phyloP scores from a whole-genome alignment of 2,329 filamentous ascomycete genomes.

The Trichoderma atrobrunneum region DNA sequence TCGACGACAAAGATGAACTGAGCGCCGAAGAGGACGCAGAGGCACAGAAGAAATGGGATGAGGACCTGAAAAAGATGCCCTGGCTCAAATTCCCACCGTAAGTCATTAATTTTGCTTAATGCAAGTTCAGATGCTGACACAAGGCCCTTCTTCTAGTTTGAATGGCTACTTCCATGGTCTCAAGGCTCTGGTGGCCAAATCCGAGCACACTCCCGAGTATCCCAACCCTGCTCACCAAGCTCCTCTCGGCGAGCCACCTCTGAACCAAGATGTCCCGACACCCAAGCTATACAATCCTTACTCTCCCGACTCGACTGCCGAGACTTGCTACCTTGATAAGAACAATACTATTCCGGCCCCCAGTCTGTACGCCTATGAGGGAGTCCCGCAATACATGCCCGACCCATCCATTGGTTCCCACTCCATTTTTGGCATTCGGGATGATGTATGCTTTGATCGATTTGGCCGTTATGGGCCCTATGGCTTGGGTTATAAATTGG shows the following conservation, averaged over 20 bases:
- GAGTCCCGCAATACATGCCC: conserved; percentile 73
- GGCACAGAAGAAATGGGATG: conserved; percentile 28
- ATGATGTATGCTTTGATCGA: conserved; percentile 84
- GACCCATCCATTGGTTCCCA: conserved; percentile 77
- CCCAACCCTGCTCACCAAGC: conserved; percentile 46
- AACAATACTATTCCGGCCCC: conserved; percentile 56
- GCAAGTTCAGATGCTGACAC: neutral
- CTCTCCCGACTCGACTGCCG: conserved; percentile 48
- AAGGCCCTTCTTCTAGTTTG: conserved; percentile 54
- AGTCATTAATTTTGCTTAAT: conserved; percentile 18
- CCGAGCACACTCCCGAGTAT: conserved; percentile 70
- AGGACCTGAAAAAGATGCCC: conserved; percentile 36
- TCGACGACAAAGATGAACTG: conserved; percentile 11
- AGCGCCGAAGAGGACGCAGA: conserved; percentile 27
- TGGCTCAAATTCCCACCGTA: conserved; percentile 43
- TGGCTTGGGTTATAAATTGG: conserved; percentile 74
- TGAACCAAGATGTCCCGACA: conserved; percentile 40
- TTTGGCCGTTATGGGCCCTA: conserved; percentile 84
- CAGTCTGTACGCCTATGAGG: conserved; percentile 64
- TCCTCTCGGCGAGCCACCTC: conserved; percentile 35
- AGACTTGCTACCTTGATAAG: conserved; percentile 62
- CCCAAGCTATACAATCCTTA: conserved; percentile 65
- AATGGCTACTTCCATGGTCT: conserved; percentile 79
- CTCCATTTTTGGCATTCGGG: conserved; percentile 66
- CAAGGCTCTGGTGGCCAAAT: conserved; percentile 61